Evolutionary conservation across 148 eudicot species (phyloP), one percentile per base, ranked within the genome.

Genomic region (Fagopyrum homotropicum): DNA sequence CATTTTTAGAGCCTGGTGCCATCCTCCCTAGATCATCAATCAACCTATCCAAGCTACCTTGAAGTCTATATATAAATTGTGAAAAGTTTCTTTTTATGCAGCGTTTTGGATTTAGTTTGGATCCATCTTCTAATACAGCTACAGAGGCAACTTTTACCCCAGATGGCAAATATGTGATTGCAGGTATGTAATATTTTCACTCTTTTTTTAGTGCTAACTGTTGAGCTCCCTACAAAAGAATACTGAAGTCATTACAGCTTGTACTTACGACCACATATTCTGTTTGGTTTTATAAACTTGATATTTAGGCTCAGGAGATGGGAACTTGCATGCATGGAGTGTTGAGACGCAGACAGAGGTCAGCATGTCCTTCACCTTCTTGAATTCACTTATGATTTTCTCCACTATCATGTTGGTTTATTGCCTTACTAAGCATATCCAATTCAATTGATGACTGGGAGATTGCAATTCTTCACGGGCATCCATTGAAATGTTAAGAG

Each of bases 111-210:
- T 95, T 92, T 83, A 86, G 85, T 83, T 81, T 90, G 81, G 97
- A 95, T 79, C 85, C 92, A 73, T 89, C 96, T 45, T 86, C 86
- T 52, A 85, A 85, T 78, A 81, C 87, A 69, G 82, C 84, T 43
- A 88, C 89, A 45, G 99, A 95, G 85, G 98, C 99, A 9, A 87
- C 97, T 48, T 95, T 95, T 82, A 89, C 97, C 45, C 96, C 99
- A 51, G 97, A 92, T 82, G 96, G 97, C 75, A 93, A 90, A 77
- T 92, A 92, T 81, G 89, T 95, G 59, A 79, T 95, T 63, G 89
- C 96, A 79, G 99, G 99, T 92, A 84, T 60, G 73, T 57, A 72
- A 15, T 35, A 35, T 45, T 66, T 22, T 35, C 40, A 35, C 40
- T 35, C 40, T 64, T 30, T 44, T 12, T 35, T 59, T 4, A 10